Evolutionary conservation across 129 eudicot genomes (phyloP).

Genomic region (Oenanthe sinensis): DNA sequence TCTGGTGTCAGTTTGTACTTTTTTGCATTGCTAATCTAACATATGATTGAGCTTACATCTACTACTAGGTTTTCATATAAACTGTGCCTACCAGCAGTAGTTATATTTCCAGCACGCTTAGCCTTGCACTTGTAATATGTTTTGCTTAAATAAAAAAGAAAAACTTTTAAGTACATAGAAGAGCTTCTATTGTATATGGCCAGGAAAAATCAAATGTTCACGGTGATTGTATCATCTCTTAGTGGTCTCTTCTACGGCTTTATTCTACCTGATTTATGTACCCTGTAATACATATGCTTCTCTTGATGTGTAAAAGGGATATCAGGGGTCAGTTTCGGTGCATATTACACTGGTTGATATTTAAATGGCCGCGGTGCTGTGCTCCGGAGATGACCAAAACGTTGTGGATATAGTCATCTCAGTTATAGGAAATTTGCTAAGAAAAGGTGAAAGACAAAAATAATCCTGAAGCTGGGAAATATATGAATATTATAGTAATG

Average conservation of each 20-base stretch:
- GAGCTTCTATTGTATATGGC: not conserved
- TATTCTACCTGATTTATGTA: not conserved
- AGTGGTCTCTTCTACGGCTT: not conserved
- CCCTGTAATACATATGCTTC: not conserved
- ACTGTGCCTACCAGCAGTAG: not conserved
- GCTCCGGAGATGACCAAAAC: not conserved
- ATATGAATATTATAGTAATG: too few species aligned
- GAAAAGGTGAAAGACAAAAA: not conserved
- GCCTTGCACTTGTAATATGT: not conserved
- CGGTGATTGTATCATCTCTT: not conserved
- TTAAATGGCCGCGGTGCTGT: not conserved
- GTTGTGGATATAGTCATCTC: not conserved
- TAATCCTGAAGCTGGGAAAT: not conserved
- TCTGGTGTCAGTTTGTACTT: not conserved
- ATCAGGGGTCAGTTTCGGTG: not conserved
- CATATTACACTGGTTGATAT: not conserved
- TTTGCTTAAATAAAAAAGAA: too few species aligned
- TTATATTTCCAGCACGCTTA: not conserved
- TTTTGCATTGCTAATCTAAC: not conserved
- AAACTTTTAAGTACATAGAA: too few species aligned
- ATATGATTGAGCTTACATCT: too few species aligned
- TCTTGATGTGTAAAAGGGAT: not conserved
- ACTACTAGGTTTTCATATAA: not conserved
- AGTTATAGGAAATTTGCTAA: not conserved
- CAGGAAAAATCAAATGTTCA: not conserved